Conservation (phyloP, 2,329 filamentous ascomycete genomes). For the Leptographium radiaticola region DNA sequence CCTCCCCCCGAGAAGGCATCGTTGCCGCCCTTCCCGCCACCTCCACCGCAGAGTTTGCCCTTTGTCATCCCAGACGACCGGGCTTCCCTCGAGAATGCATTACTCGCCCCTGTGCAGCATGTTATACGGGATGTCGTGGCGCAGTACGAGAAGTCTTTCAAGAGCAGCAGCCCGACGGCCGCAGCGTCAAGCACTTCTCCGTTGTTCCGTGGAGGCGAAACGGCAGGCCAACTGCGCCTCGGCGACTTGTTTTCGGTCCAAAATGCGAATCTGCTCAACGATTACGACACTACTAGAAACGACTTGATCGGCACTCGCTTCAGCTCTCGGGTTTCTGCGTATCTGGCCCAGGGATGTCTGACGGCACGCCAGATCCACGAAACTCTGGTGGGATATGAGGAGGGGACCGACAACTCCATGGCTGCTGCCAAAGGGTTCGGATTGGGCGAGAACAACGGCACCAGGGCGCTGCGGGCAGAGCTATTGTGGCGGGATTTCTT, state of each 20-base stretch:
- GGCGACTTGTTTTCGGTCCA: constrained; percentile 38
- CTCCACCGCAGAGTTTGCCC: constrained; percentile 42
- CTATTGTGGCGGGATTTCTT: constrained; percentile 74
- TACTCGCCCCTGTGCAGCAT: constrained; percentile 44
- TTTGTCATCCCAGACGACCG: constrained; percentile 49
- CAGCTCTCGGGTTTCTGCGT: constrained; percentile 65
- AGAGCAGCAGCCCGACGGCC: constrained; percentile 22
- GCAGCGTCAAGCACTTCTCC: neutral
- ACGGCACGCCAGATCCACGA: constrained; percentile 61
- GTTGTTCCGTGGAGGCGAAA: constrained; percentile 60
- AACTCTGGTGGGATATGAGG: constrained; percentile 54
- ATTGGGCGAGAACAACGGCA: constrained; percentile 59
- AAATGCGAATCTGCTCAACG: constrained; percentile 40
- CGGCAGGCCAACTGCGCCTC: constrained; percentile 41
- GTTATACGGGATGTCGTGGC: constrained; percentile 26
- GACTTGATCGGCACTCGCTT: constrained; percentile 57
- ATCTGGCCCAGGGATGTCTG: constrained; percentile 57
- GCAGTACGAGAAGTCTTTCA: constrained; percentile 7
- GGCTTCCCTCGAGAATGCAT: constrained; percentile 35
- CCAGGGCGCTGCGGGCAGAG: constrained; percentile 56
- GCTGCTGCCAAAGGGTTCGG: constrained; percentile 43
- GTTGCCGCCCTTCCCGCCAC: no score
- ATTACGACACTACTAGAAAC: constrained; percentile 60
- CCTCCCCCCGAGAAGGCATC: constrained; percentile 32
- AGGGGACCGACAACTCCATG: constrained; percentile 36